These are phyloP conservation scores for Pilasporangium apinafurcum DNA, from an alignment of 352 stramenopile species.

Conservation along the genomic window DNA sequence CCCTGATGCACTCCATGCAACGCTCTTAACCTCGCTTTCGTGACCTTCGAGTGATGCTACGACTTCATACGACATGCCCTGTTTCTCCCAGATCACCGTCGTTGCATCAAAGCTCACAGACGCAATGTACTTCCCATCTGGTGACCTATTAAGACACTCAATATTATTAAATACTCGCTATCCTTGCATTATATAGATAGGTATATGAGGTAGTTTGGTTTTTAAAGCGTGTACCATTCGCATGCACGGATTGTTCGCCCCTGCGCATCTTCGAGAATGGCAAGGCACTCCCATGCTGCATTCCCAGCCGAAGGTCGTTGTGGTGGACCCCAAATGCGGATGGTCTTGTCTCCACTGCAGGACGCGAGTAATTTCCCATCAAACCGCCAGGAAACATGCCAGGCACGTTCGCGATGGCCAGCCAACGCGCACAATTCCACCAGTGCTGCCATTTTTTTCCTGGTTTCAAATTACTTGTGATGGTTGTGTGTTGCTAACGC, in stretches of 20 bases:
- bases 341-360: conserved; percentile 87
- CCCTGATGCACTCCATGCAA: conserved; percentile 92
- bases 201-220: no score
- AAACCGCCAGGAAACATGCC: conserved; percentile 88
- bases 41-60: conserved; percentile 96
- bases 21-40: conserved; percentile 97
- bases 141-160: conserved; percentile 33
- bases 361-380: conserved; percentile 84
- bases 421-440: conserved; percentile 56
- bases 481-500: no score
- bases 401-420: conserved; percentile 87
- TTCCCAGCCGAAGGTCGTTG: conserved; percentile 4
- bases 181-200: no score
- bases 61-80: conserved; percentile 87
- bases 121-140: conserved; percentile 83
- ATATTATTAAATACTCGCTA: neutral
- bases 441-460: no score
- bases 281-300: conserved; percentile 83
- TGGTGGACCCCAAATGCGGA: conserved; percentile 71
- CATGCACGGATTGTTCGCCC: conserved; percentile 92
- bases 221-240: conserved; percentile 84
- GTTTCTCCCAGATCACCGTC: conserved; percentile 92
- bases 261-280: conserved; percentile 93
- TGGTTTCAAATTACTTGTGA: no score
- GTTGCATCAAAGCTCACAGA: conserved; percentile 96